phyloP scores from a whole-genome alignment of 129 eudicot species.

The Daucus carota region DNA sequence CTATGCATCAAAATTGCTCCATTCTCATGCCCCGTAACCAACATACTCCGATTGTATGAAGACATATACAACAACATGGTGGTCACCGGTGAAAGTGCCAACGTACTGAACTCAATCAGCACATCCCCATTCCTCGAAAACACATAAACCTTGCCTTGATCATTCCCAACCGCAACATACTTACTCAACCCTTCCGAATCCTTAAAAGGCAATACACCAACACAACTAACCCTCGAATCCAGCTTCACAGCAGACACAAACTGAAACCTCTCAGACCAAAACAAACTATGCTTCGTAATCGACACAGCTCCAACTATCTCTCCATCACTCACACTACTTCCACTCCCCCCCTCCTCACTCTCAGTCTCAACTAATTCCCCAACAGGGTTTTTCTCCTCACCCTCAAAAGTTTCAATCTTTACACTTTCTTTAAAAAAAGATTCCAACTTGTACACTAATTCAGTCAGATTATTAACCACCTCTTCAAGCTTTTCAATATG shows the following conservation, averaged over 20 bases:
- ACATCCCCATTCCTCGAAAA: slow-evolving; percentile 66
- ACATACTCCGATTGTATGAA: slow-evolving; percentile 48
- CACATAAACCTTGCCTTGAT: slow-evolving; percentile 54
- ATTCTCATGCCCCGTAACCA: slow-evolving; percentile 79
- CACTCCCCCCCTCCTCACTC: slow-evolving; percentile 9
- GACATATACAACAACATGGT: slow-evolving; percentile 62
- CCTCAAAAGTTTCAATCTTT: slow-evolving; percentile 9
- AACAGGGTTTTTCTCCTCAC: slow-evolving; percentile 6
- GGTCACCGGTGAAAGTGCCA: slow-evolving; percentile 39
- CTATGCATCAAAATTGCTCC: slow-evolving; percentile 74
- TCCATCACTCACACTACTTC: slow-evolving; percentile 22
- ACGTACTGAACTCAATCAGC: slow-evolving; percentile 44
- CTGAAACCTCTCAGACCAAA: slow-evolving; percentile 89
- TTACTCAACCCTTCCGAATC: slow-evolving; percentile 73
- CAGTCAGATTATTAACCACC: slow-evolving; percentile 50
- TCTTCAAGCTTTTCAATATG: slow-evolving; percentile 74
- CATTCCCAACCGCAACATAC: slow-evolving; percentile 78
- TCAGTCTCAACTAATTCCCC: neutral
- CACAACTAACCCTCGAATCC: slow-evolving; percentile 49
- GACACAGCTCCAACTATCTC: slow-evolving; percentile 41
- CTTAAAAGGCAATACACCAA: slow-evolving; percentile 62
- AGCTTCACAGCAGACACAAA: slow-evolving; percentile 81
- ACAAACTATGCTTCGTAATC: slow-evolving; percentile 65
- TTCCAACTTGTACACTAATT: slow-evolving; percentile 68
- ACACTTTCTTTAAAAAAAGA: slow-evolving; percentile 24